Percentiles rank a stretch among this genome's conserved stretches.
Conservation (phyloP, 2,329 filamentous ascomycete species). For the Hypoxylon sp. region DNA sequence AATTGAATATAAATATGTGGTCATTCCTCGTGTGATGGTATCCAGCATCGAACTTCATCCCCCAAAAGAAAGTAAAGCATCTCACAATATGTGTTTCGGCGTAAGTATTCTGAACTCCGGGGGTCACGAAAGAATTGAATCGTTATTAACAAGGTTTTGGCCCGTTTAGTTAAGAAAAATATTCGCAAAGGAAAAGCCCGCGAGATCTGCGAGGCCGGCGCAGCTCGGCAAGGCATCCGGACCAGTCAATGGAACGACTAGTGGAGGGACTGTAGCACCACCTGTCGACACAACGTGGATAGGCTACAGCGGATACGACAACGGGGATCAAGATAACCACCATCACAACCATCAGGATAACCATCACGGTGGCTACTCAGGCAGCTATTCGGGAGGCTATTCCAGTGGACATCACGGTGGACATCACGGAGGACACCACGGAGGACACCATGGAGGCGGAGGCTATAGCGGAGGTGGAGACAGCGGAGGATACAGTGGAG, state of each 20-base stretch:
- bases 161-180: conserved; percentile 16
- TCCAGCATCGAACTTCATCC: neutral
- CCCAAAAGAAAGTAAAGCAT: neutral
- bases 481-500: neutral
- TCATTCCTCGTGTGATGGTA: neutral
- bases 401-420: neutral
- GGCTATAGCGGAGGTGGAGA: conserved; percentile 3
- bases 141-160: conserved; percentile 7
- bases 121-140: neutral
- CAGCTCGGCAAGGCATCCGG: neutral
- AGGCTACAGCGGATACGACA: conserved; percentile 3
- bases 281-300: neutral
- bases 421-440: conserved; percentile 18
- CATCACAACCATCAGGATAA: neutral
- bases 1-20: conserved; percentile 8
- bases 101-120: conserved; percentile 1
- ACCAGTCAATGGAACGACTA: neutral
- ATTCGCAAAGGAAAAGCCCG: neutral
- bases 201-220: conserved; percentile 17
- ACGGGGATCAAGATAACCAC: neutral
- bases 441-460: conserved; percentile 9
- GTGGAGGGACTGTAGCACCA: neutral
- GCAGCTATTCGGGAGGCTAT: neutral
- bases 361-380: neutral
- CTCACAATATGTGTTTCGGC: conserved; percentile 24